These are phyloP conservation scores for Akanthomyces uredinophilus DNA, from an alignment of 2,329 filamentous ascomycete genomes.

Conservation along the genomic window DNA sequence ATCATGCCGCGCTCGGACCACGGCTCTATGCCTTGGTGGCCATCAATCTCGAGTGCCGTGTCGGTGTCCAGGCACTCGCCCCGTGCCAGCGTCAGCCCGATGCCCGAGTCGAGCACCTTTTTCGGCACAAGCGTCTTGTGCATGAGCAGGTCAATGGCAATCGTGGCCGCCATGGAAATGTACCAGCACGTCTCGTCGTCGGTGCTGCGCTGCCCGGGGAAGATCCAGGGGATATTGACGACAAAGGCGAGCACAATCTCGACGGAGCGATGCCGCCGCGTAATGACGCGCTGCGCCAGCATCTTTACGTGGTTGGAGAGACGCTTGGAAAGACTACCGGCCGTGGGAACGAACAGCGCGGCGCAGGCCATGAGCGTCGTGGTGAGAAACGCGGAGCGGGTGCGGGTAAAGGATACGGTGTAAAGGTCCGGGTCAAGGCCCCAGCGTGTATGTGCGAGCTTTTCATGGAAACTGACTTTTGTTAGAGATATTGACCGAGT, in stretches of 20 bases:
- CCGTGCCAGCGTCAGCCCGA: slow-evolving; percentile 46
- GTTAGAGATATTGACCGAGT: neutral
- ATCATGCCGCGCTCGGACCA: slow-evolving; percentile 55
- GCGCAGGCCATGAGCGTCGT: slow-evolving; percentile 67
- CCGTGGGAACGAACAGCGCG: slow-evolving; percentile 60
- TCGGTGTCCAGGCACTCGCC: slow-evolving; percentile 65
- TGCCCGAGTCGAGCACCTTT: slow-evolving; percentile 39
- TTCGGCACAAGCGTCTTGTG: slow-evolving; percentile 63
- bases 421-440: slow-evolving; percentile 65
- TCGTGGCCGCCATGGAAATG: slow-evolving; percentile 62
- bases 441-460: slow-evolving; percentile 69
- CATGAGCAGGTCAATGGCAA: slow-evolving; percentile 63
- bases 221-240: slow-evolving; percentile 73
- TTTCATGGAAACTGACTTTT: slow-evolving; percentile 56
- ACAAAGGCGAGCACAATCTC: slow-evolving; percentile 72
- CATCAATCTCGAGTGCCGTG: slow-evolving; percentile 61
- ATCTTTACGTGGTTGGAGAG: slow-evolving; percentile 59
- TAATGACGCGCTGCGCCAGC: slow-evolving; percentile 58
- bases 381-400: slow-evolving; percentile 64
- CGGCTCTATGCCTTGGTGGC: slow-evolving; percentile 59
- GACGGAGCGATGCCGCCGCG: slow-evolving; percentile 59
- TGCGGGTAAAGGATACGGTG: slow-evolving; percentile 59
- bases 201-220: slow-evolving; percentile 59
- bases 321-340: slow-evolving; percentile 59
- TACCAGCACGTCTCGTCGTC: slow-evolving; percentile 71